Conservation (phyloP, 306 rosid species). For the Quercus robur region DNA sequence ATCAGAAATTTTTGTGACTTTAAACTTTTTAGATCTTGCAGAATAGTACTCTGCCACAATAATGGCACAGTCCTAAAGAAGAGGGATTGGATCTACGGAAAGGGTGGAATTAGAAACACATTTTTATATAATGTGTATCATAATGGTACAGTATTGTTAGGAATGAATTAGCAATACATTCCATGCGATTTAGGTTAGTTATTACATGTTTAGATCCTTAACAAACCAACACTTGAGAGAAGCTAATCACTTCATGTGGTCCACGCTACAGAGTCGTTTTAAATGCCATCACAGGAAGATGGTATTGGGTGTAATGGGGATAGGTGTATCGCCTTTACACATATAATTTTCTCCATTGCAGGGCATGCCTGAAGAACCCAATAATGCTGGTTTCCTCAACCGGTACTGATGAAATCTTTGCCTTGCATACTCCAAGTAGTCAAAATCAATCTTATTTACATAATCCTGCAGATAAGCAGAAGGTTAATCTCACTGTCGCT, state of each 20-base stretch:
- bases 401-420: conserved; percentile 82
- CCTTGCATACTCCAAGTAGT: conserved; percentile 76
- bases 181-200: not conserved
- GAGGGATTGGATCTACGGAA: not conserved
- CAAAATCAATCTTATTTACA: conserved; percentile 84
- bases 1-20: no score
- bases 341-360: not conserved
- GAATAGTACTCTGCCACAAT: no score
- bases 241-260: conserved; percentile 10
- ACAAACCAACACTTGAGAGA: not conserved
- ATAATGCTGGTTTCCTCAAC: conserved; percentile 44
- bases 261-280: conserved; percentile 14
- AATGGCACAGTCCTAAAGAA: not conserved
- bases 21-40: no score
- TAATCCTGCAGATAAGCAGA: conserved; percentile 49
- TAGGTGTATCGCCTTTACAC: no score
- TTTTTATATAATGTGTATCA: not conserved
- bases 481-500: not conserved
- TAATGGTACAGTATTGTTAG: not conserved
- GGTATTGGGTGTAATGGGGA: no score
- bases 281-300: not conserved
- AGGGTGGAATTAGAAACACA: not conserved
- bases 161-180: not conserved
- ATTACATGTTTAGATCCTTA: not conserved
- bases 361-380: conserved; percentile 31